A percentile compares a stretch with the other conserved stretches of the same genome.
Conservation (phyloP, 345 rosid genomes). For the Trapa incisa region DNA sequence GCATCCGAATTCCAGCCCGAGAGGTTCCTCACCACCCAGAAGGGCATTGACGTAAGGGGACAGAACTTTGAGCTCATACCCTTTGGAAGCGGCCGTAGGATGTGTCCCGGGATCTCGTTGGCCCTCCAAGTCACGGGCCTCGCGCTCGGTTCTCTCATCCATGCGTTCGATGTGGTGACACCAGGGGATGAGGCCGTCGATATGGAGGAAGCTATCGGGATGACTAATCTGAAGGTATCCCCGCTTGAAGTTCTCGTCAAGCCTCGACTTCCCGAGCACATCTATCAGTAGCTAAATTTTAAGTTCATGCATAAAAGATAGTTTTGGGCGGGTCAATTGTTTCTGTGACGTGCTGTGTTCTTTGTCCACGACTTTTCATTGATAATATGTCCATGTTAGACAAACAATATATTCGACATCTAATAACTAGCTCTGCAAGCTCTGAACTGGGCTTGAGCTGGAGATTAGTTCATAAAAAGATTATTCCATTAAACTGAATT, state of each 20-base stretch:
- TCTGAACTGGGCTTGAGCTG: no score
- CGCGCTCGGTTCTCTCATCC: conserved; percentile 21
- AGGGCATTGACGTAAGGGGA: conserved; percentile 20
- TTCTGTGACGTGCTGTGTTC: no score
- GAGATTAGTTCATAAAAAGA: no score
- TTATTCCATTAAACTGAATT: no score
- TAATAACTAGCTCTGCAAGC: no score
- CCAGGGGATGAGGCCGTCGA: conserved; percentile 16
- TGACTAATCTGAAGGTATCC: conserved; percentile 18
- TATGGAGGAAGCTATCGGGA: conserved; percentile 14
- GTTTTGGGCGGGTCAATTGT: background rate
- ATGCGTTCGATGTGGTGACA: conserved; percentile 19
- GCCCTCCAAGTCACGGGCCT: conserved; percentile 22
- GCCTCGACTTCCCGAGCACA: conserved; percentile 11
- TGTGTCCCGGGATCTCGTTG: conserved; percentile 26
- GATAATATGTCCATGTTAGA: no score
- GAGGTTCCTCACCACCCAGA: conserved; percentile 25
- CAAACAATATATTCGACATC: no score
- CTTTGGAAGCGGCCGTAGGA: conserved; percentile 26
- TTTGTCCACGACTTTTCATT: no score
- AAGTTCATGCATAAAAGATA: background rate
- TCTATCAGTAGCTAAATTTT: background rate
- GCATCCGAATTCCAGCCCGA: conserved; percentile 26
- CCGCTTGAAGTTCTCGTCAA: conserved; percentile 16
- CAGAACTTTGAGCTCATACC: conserved; percentile 28